Evolutionary conservation across 176 grass and related monocot species (phyloP).

Genomic region (Dactylis glomerata): DNA sequence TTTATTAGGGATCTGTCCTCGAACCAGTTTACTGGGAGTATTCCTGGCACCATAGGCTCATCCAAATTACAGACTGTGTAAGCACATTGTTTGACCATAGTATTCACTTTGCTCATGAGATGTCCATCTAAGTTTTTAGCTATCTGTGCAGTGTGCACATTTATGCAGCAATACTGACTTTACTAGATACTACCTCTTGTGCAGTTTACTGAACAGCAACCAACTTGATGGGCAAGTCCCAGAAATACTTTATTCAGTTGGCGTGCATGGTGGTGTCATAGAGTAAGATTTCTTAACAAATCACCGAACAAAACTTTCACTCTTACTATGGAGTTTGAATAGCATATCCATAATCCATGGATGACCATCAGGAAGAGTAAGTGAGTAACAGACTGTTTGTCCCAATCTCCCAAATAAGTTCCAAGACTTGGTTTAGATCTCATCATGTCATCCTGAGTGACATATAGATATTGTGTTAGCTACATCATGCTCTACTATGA

Average conservation of each 20-base stretch:
- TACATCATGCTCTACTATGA: neutral
- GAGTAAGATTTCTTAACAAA: constrained; percentile 60
- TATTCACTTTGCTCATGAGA: constrained; percentile 14
- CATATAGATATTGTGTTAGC: neutral
- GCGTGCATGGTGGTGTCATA: constrained; percentile 95
- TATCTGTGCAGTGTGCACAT: neutral
- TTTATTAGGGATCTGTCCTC: constrained; percentile 87
- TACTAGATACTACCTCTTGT: constrained; percentile 1
- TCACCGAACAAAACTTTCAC: neutral
- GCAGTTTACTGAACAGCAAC: constrained; percentile 91
- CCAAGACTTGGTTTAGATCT: neutral
- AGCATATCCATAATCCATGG: neutral
- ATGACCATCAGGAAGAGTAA: neutral
- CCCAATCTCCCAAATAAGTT: neutral
- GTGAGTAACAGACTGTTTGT: neutral
- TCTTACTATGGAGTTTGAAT: neutral
- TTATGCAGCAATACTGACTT: constrained; percentile 2
- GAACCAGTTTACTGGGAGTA: constrained; percentile 72
- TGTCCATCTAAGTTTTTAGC: neutral
- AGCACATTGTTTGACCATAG: constrained; percentile 27
- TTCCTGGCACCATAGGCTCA: constrained; percentile 87
- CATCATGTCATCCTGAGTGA: neutral
- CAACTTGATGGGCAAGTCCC: constrained; percentile 93
- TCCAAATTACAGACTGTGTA: constrained; percentile 80
- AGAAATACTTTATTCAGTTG: constrained; percentile 92